phyloP scores from a whole-genome alignment of 2,329 filamentous ascomycete species.

The Fusarium multiceps region DNA sequence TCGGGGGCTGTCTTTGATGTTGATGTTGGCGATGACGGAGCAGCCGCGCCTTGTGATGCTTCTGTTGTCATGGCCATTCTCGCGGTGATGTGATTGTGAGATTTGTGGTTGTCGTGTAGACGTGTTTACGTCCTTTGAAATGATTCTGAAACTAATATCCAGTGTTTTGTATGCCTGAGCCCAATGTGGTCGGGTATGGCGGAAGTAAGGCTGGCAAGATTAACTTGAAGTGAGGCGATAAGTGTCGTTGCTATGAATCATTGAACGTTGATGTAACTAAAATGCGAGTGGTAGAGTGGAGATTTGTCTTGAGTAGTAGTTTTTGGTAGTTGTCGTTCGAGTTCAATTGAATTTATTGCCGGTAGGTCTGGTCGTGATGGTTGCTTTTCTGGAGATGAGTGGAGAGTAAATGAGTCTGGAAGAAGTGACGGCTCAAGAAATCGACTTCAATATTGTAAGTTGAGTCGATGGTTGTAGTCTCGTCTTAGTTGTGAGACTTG shows the following conservation, averaged over 20 bases:
- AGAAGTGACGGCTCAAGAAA: conserved; percentile 34
- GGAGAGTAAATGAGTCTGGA: conserved; percentile 23
- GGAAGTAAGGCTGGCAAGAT: conserved; percentile 6
- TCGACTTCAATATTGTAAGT: conserved; percentile 35
- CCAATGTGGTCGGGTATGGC: conserved; percentile 13
- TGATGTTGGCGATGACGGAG: conserved; percentile 47
- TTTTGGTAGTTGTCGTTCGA: conserved; percentile 10
- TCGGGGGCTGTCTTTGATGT: conserved; percentile 46
- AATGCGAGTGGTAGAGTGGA: conserved; percentile 40
- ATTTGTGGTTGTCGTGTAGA: not conserved
- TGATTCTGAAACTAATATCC: not conserved
- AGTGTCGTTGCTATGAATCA: conserved; percentile 25
- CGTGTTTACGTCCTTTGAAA: not conserved
- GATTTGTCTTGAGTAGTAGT: conserved; percentile 22
- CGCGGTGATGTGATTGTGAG: conserved; percentile 8
- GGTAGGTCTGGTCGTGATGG: conserved; percentile 20
- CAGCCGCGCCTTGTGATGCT: conserved; percentile 41
- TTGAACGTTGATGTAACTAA: conserved; percentile 30
- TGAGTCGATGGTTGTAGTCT: conserved; percentile 29
- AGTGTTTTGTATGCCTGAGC: not conserved
- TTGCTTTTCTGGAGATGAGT: conserved; percentile 18
- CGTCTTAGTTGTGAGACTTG: conserved; percentile 15
- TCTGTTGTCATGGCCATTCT: conserved; percentile 40
- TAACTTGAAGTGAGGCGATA: conserved; percentile 5
- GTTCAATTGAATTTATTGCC: conserved; percentile 10